phyloP scores from a whole-genome alignment of 2,329 filamentous ascomycete genomes.

The Albifimbria verrucaria region DNA sequence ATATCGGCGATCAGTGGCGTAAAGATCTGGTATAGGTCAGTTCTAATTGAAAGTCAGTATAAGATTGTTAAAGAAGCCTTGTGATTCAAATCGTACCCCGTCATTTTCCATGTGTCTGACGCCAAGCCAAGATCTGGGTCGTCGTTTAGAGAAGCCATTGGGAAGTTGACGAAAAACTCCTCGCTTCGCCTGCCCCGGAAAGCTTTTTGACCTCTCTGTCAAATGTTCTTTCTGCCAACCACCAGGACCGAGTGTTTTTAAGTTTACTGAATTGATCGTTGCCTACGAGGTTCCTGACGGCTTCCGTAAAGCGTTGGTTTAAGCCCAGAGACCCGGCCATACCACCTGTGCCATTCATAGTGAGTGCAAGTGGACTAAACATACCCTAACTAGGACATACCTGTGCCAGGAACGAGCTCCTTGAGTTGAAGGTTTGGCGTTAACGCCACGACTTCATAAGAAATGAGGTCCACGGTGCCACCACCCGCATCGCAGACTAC shows the following conservation, averaged over 20 bases:
- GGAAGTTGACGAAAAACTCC: conserved; percentile 15
- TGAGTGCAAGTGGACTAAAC: not conserved
- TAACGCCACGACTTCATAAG: conserved; percentile 23
- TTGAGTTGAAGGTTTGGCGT: conserved; percentile 13
- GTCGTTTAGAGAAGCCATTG: conserved; percentile 13
- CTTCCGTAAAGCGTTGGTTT: conserved; percentile 15
- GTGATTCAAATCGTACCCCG: conserved; percentile 3
- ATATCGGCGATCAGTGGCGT: conserved; percentile 16
- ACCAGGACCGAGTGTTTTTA: conserved; percentile 7
- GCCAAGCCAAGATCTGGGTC: conserved; percentile 6
- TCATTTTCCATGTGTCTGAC: conserved; percentile 15
- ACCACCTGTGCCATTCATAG: conserved; percentile 7
- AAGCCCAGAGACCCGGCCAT: conserved; percentile 20
- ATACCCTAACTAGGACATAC: conserved; percentile 5
- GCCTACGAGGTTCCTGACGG: conserved; percentile 13
- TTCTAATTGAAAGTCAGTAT: not conserved
- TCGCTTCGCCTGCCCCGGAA: conserved; percentile 11
- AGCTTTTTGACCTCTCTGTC: conserved; percentile 14
- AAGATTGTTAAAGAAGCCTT: not conserved
- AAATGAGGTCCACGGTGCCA: conserved; percentile 27
- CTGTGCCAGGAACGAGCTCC: conserved; percentile 20
- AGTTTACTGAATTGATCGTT: conserved; percentile 9
- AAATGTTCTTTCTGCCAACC: conserved; percentile 11
- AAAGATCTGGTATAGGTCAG: conserved; percentile 10
- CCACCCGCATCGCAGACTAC: conserved; percentile 23